phyloP scores from a whole-genome alignment of 2,329 filamentous ascomycete species.

The Pseudovirgaria hyperparasitica region DNA sequence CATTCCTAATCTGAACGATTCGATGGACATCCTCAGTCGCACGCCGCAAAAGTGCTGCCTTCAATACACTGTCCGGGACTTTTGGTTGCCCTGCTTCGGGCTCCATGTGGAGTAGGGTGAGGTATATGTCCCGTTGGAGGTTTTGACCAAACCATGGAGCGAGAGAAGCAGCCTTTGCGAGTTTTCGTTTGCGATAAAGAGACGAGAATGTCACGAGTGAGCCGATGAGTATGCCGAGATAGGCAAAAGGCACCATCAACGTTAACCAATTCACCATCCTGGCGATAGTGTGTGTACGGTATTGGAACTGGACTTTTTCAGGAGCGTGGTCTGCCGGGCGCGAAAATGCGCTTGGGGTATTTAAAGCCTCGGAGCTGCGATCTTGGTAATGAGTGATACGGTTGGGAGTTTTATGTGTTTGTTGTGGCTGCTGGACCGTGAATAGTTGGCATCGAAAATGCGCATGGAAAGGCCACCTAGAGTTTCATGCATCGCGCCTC shows the following conservation, averaged over 20 bases:
- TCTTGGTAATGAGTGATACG: no score
- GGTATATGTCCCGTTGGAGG: conserved; percentile 85
- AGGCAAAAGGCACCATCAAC: conserved; percentile 77
- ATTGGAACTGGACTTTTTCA: no score
- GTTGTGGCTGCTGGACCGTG: no score
- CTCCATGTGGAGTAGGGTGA: conserved; percentile 75
- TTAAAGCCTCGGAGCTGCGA: no score
- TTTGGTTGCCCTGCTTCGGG: conserved; percentile 47
- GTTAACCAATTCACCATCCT: conserved; percentile 63
- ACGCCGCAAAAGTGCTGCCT: conserved; percentile 76
- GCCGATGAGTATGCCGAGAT: conserved; percentile 74
- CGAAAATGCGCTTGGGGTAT: no score
- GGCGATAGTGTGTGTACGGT: no score
- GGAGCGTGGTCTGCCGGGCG: no score
- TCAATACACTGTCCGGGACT: conserved; percentile 73
- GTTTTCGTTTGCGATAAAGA: conserved; percentile 87
- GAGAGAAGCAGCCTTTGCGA: conserved; percentile 64
- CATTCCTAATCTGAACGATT: conserved; percentile 75
- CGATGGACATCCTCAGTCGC: conserved; percentile 88
- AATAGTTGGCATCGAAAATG: no score
- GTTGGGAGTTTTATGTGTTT: no score
- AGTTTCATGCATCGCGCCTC: no score
- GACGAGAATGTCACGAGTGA: conserved; percentile 86
- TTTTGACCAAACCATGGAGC: conserved; percentile 92
- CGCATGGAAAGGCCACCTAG: no score